Conservation (phyloP, 2,329 filamentous ascomycete genomes). For the Microdochium bolleyi region DNA sequence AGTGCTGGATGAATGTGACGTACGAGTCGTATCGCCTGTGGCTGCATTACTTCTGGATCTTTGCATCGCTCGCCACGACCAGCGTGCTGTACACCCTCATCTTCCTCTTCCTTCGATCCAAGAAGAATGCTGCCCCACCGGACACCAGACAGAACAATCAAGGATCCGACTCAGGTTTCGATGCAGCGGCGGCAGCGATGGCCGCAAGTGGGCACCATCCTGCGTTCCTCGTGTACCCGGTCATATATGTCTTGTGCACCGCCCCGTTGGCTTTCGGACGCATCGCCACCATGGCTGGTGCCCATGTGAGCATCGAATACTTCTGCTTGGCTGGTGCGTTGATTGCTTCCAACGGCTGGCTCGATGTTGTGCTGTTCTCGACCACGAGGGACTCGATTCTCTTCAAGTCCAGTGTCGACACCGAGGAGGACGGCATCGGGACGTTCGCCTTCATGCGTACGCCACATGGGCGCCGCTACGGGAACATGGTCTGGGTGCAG, state of each 20-base stretch:
- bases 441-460: slow-evolving; percentile 44
- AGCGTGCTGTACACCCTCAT: slow-evolving; percentile 26
- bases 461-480: slow-evolving; percentile 14
- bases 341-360: slow-evolving; percentile 47
- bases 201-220: slow-evolving; percentile 29
- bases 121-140: slow-evolving; percentile 3
- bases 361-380: slow-evolving; percentile 46
- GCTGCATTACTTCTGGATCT: slow-evolving; percentile 58
- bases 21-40: slow-evolving; percentile 45
- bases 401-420: slow-evolving; percentile 24
- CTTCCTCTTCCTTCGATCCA: slow-evolving; percentile 22
- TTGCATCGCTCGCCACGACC: slow-evolving; percentile 26
- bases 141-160: neutral
- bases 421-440: slow-evolving; percentile 37
- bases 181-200: slow-evolving; percentile 8
- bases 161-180: neutral
- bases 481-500: slow-evolving; percentile 21
- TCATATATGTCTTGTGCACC: slow-evolving; percentile 64
- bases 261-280: slow-evolving; percentile 57
- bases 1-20: slow-evolving; percentile 54
- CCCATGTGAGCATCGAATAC: slow-evolving; percentile 39
- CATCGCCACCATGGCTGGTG: slow-evolving; percentile 53
- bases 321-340: slow-evolving; percentile 53
- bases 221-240: slow-evolving; percentile 57
- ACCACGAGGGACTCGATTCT: slow-evolving; percentile 44